Percentiles rank a stretch among this genome's conserved stretches.
These are phyloP conservation scores for Tulasnella sp. DNA, from an alignment of 768 basidiomycete genomes.

Conservation along the genomic window DNA sequence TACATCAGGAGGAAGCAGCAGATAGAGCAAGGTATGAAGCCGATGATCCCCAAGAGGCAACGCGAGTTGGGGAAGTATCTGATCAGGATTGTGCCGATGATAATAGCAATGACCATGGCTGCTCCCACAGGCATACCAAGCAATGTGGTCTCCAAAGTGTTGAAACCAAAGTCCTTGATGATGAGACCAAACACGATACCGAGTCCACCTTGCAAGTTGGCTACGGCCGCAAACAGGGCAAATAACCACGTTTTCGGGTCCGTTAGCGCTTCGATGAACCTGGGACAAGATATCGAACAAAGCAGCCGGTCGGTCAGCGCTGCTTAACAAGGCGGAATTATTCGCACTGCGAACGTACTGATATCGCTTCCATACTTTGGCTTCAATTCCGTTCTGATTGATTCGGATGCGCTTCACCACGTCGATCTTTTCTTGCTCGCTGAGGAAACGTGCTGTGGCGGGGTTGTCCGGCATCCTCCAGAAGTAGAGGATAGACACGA, in stretches of 20 bases:
- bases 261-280: slow-evolving; percentile 37
- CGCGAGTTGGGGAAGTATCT: slow-evolving; percentile 27
- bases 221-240: slow-evolving; percentile 30
- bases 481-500: slow-evolving; percentile 39
- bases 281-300: background rate
- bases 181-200: slow-evolving; percentile 36
- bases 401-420: slow-evolving; percentile 69
- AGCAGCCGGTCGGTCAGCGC: background rate
- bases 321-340: background rate
- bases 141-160: slow-evolving; percentile 34
- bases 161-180: slow-evolving; percentile 37
- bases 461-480: slow-evolving; percentile 72
- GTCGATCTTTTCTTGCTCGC: slow-evolving; percentile 60
- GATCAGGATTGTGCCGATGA: background rate
- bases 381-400: slow-evolving; percentile 82
- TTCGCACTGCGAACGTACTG: slow-evolving; percentile 51
- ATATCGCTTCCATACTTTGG: slow-evolving; percentile 75
- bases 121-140: slow-evolving; percentile 33
- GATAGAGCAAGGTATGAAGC: slow-evolving; percentile 27
- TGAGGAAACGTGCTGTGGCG: slow-evolving; percentile 74
- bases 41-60: slow-evolving; percentile 15
- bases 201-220: slow-evolving; percentile 39
- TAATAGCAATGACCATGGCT: slow-evolving; percentile 17
- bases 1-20: slow-evolving; percentile 29
- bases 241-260: slow-evolving; percentile 37